Percentiles rank a stretch among this genome's conserved stretches.
These are phyloP conservation scores for Salix purpurea DNA, from an alignment of 345 rosid species.

Conservation along the genomic window DNA sequence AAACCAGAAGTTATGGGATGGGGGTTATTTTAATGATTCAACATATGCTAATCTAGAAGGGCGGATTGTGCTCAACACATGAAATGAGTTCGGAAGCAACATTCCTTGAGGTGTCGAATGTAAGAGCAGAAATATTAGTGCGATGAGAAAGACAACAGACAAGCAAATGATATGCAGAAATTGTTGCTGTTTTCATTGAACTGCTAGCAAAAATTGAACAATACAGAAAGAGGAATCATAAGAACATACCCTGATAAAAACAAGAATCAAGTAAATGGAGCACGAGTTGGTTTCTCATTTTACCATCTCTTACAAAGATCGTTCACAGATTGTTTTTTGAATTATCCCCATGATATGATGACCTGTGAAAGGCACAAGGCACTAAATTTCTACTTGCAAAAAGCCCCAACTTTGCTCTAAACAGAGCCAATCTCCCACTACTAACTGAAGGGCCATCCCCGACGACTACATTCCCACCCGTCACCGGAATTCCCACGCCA, in stretches of 20 bases:
- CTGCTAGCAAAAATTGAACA: background rate
- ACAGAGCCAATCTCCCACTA: slow-evolving; percentile 47
- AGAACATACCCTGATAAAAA: background rate
- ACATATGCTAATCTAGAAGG: too few relatives aligned
- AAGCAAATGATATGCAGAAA: background rate
- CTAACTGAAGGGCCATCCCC: slow-evolving; percentile 32
- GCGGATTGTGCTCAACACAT: background rate
- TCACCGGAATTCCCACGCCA: slow-evolving; percentile 29
- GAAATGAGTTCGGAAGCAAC: too few relatives aligned
- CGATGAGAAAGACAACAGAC: background rate
- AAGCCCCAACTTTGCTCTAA: slow-evolving; percentile 52
- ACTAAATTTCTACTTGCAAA: slow-evolving; percentile 50
- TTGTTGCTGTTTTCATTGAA: background rate
- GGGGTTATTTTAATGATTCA: too few relatives aligned
- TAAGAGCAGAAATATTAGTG: background rate
- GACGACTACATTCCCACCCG: slow-evolving; percentile 27
- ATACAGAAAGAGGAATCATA: background rate
- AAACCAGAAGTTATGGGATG: too few relatives aligned
- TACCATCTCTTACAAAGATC: background rate
- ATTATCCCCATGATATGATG: slow-evolving; percentile 40
- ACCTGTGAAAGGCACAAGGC: slow-evolving; percentile 52
- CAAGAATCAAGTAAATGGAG: background rate
- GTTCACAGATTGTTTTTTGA: slow-evolving; percentile 32
- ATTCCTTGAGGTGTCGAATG: too few relatives aligned
- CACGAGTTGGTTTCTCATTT: background rate